Evolutionary conservation across 805 yeast species (phyloP).

Genomic region (Candida stauntonica): DNA sequence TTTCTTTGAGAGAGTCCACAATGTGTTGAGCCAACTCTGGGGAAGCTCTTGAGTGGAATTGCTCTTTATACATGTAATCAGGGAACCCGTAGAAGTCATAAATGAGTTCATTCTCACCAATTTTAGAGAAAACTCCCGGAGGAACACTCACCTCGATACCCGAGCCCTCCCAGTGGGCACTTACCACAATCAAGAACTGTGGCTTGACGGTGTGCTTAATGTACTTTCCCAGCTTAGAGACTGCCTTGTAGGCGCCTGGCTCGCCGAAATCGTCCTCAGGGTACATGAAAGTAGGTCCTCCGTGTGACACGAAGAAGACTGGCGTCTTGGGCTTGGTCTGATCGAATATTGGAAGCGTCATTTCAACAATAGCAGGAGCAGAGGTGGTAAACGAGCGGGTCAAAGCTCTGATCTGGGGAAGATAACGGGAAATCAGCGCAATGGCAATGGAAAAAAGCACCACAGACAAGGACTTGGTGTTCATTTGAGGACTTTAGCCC

Average conservation of each 20-base stretch:
- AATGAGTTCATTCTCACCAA: constrained; percentile 47
- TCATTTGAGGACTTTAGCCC: no score
- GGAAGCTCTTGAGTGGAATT: constrained; percentile 51
- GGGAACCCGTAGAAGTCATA: constrained; percentile 81
- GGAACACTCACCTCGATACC: constrained; percentile 49
- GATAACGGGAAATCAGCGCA: no score
- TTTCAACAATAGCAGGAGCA: neutral
- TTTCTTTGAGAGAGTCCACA: constrained; percentile 33
- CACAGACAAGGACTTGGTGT: no score
- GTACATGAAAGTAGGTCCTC: constrained; percentile 78
- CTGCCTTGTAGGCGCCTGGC: constrained; percentile 53
- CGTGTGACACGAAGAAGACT: constrained; percentile 71
- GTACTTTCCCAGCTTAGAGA: constrained; percentile 45
- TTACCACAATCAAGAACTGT: constrained; percentile 57
- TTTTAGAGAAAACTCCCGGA: constrained; percentile 31
- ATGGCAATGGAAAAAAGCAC: no score
- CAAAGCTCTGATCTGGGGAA: no score
- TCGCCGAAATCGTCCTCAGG: constrained; percentile 43
- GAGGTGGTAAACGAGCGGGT: no score
- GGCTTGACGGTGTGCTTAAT: constrained; percentile 53
- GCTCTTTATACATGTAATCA: constrained; percentile 52
- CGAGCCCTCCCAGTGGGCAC: constrained; percentile 75
- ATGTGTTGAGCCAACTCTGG: constrained; percentile 41
- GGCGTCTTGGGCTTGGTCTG: constrained; percentile 37
- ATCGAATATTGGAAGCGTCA: constrained; percentile 18